Percentiles rank a stretch among this genome's conserved stretches.
phyloP scores from a whole-genome alignment of 1,284 basidiomycete species.

The Gymnopus androsaceus region DNA sequence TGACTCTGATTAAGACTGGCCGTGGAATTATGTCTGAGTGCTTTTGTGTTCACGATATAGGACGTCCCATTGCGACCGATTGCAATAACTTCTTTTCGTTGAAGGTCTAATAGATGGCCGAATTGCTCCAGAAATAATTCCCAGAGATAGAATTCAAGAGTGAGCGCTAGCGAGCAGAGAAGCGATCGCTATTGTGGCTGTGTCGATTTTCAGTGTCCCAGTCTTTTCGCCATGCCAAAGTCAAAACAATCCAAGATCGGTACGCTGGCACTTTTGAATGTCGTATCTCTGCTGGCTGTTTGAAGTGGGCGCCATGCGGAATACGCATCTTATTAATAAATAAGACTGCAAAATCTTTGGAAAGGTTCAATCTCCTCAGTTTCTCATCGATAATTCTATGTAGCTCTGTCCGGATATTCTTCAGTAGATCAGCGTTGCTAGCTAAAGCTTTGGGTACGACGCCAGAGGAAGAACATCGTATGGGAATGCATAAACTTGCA shows the following conservation, averaged over 20 bases:
- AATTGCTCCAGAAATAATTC: too few species aligned
- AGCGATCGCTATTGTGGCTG: neutral
- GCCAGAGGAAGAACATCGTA: constrained; percentile 83
- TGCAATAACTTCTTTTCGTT: too few species aligned
- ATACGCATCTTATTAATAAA: constrained; percentile 92
- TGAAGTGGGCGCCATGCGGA: constrained; percentile 93
- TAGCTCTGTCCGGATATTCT: constrained; percentile 89
- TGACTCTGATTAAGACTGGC: neutral
- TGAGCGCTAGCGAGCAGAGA: too few species aligned
- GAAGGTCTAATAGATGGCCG: too few species aligned
- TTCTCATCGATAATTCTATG: constrained; percentile 10
- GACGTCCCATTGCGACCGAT: too few species aligned
- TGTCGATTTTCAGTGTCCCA: constrained; percentile 6
- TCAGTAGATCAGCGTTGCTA: constrained; percentile 92
- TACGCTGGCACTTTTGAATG: constrained; percentile 32
- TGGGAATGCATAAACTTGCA: constrained; percentile 80
- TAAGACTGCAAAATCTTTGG: constrained; percentile 92
- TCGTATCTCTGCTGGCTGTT: constrained; percentile 71
- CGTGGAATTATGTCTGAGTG: constrained; percentile 6
- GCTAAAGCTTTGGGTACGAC: constrained; percentile 93
- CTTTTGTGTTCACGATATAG: neutral
- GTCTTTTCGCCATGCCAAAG: constrained; percentile 67
- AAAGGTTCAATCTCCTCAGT: constrained; percentile 60
- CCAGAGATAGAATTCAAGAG: too few species aligned
- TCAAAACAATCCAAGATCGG: constrained; percentile 87